Base-by-base conservation (phyloP, 2,329 filamentous ascomycete species). In the Trichoderma pleuroti region DNA sequence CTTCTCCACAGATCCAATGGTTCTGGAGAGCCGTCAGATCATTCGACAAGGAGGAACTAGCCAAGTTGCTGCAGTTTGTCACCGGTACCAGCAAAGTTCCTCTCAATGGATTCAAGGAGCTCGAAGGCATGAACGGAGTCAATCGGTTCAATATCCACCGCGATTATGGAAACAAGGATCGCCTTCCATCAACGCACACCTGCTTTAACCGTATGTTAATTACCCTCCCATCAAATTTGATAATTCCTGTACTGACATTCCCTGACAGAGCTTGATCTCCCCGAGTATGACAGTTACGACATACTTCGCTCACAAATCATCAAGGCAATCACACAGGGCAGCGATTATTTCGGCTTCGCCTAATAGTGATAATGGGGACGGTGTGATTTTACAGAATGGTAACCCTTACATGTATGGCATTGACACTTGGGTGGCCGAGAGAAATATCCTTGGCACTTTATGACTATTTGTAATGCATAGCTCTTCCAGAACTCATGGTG, bases 51-150 rank as follows among this genome's bases (percentile, higher is more conserved):
- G 97, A 99, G 84, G 97, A 99, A 83, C 93, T 93, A 72, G 96
- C 96, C 76, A 99, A 99, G 82, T 85, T 99, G 73, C 87, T 99
- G 57, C 96, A 99, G 78, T 99, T 99, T 80, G 96, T 99, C 75
- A 99, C 97, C 1, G 96, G 96, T 80, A 99, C 97, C 21, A 97
- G 93, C 81, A 99, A 99, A 83, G 97, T 99, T 60, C 96, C 96
- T 49, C 89, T 99, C 63, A 99, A 99, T 76, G 96, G 96, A 14
- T 99, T 99, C 87, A 98, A 97, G 84, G 96, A 99, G 81, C 88
- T 99, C 8, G 97, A 99, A 84, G 97, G 96, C 75, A 99, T 99
- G 96, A 98, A 99, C 78, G 96, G 96, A 49, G 91, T 98, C 80
- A 97, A 92, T 81, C 91, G 93, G 74, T 99, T 99, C 90, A 99